A percentile compares a stretch with the other conserved stretches of the same genome.
These are phyloP conservation scores for Aphanomyces stellatus DNA, from an alignment of 352 stramenopile genomes.

Conservation along the genomic window DNA sequence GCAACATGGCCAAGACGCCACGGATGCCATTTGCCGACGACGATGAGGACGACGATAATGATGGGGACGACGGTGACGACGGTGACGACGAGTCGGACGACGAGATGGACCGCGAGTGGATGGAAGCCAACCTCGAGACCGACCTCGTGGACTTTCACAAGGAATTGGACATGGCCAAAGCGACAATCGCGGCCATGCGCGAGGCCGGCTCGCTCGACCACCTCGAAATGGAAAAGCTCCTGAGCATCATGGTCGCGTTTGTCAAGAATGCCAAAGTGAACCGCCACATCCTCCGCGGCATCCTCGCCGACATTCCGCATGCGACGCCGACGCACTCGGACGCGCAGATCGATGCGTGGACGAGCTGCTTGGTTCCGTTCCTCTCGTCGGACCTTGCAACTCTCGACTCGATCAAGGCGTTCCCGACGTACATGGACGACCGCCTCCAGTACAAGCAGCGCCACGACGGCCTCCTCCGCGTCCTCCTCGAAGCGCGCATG, in stretches of 20 bases:
- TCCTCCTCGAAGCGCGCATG: conserved; percentile 75
- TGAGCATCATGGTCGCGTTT: conserved; percentile 74
- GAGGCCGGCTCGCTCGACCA: conserved; percentile 42
- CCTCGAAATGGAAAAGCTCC: conserved; percentile 77
- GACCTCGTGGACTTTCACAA: conserved; percentile 82
- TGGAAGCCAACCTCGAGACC: conserved; percentile 78
- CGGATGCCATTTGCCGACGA: conserved; percentile 23
- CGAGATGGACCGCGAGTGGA: conserved; percentile 77
- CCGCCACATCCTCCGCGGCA: conserved; percentile 83
- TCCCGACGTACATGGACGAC: conserved; percentile 30
- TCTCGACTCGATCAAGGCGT: conserved; percentile 65
- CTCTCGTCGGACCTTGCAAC: conserved; percentile 69
- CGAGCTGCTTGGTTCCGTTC: conserved; percentile 64
- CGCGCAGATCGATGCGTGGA: conserved; percentile 30
- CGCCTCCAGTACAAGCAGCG: conserved; percentile 71
- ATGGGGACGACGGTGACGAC: conserved; percentile 37
- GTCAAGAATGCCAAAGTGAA: conserved; percentile 80
- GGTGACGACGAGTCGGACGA: neutral
- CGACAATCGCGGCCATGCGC: conserved; percentile 46
- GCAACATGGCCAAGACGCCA: conserved; percentile 1
- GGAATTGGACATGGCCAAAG: conserved; percentile 54
- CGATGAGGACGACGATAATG: neutral
- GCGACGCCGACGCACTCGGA: conserved; percentile 58
- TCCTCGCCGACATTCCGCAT: conserved; percentile 59
- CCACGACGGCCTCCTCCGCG: conserved; percentile 67